Percentiles rank a stretch among this genome's conserved stretches.
Conservation (phyloP, 2,329 filamentous ascomycete genomes). For the Aspergillus puulaauensis region DNA sequence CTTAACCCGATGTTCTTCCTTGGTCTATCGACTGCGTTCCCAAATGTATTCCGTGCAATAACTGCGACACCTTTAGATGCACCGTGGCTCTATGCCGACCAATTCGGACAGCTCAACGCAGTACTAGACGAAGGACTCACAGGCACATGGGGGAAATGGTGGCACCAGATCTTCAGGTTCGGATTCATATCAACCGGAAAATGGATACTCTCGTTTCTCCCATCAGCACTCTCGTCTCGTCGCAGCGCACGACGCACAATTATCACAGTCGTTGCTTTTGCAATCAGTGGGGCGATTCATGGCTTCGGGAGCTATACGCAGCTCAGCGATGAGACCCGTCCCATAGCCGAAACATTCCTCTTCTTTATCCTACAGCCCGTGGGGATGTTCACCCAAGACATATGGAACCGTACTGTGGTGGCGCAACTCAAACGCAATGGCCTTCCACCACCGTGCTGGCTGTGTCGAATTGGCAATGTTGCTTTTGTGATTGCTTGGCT, state of each 20-base stretch:
- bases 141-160: conserved; percentile 82
- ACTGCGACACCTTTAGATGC: conserved; percentile 61
- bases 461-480: conserved; percentile 60
- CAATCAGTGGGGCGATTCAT: conserved; percentile 57
- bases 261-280: conserved; percentile 32
- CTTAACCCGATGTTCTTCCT: conserved; percentile 61
- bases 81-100: conserved; percentile 62
- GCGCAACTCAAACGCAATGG: conserved; percentile 28
- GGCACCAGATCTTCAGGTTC: conserved; percentile 87
- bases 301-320: conserved; percentile 67
- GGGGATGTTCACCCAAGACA: conserved; percentile 62
- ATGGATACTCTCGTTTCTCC: conserved; percentile 35
- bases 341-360: conserved; percentile 52
- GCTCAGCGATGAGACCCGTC: conserved; percentile 58
- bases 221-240: conserved; percentile 19
- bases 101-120: conserved; percentile 49
- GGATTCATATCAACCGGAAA: conserved; percentile 44
- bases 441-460: conserved; percentile 41
- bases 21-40: conserved; percentile 50
- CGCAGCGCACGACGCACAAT: conserved; percentile 20
- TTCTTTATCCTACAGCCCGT: conserved; percentile 74
- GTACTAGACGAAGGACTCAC: conserved; percentile 65
- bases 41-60: conserved; percentile 55
- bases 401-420: background rate
- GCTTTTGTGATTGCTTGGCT: conserved; percentile 67